Base-by-base conservation (phyloP, 331 rosid genomes). In the Pyracantha coccinea region DNA sequence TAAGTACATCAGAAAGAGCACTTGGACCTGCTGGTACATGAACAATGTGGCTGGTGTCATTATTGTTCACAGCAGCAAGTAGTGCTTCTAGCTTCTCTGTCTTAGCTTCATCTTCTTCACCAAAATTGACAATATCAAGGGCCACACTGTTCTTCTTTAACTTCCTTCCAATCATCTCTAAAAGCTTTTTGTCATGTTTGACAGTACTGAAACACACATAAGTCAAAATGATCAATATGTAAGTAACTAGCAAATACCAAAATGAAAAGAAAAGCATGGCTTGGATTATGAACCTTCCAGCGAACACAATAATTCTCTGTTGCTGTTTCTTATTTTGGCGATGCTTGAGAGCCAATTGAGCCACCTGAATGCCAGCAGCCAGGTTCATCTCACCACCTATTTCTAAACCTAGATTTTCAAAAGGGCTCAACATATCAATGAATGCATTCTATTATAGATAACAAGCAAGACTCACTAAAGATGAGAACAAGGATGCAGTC, bases 261-360 rank as follows among this genome's bases (percentile, higher is more conserved):
- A 61, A 24, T 16, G 20, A 75, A 54, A 65, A 76, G 25, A 69
- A 21, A 41, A 32, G 71, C 21, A 70, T 66, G 31, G 13, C 20
- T 41, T 21, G 12, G 16, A 35, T 20, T 31, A 65, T 54, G 16
- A 61, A 92, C 99, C 99, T 89, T 86, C 99, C 99, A 74, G 89
- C 89, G 74, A 95, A 89, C 78, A 95, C 92, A 41, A 95, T 89
- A 78, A 95, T 95, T 75, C 99, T 86, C 78, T 95, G 99, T 64
- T 95, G 99, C 90, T 95, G 99, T 72, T 95, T 92, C 87, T 95
- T 95, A 82, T 95, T 95, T 83, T 95, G 99, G 64, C 99, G 83
- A 85, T 95, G 98, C 77, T 94, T 94, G 58, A 94, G 93, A 66
- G 97, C 99, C 84, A 92, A 85, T 75, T 94, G 97, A 65, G 99